Evolutionary conservation across 805 yeast species (phyloP).

Genomic region (Suhomyces xylopsoci): DNA sequence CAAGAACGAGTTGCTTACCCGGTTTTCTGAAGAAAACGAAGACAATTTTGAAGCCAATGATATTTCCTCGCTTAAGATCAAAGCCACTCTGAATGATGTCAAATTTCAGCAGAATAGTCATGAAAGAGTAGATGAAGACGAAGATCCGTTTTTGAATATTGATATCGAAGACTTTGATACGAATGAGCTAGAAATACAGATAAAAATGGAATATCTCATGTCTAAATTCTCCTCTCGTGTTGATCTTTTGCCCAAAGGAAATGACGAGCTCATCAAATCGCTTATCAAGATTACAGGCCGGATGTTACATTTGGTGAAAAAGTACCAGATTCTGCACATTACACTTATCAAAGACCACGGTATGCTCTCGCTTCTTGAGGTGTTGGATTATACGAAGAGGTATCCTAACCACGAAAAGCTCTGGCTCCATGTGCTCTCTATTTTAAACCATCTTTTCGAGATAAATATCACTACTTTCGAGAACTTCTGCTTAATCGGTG

Average conservation of each 20-base stretch:
- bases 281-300: conserved; percentile 35
- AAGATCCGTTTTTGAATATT: conserved; percentile 38
- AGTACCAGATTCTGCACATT: conserved; percentile 39
- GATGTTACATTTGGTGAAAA: conserved; percentile 36
- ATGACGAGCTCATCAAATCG: conserved; percentile 28
- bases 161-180: conserved; percentile 40
- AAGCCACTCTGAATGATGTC: neutral
- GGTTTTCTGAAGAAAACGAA: conserved; percentile 27
- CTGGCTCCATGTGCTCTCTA: conserved; percentile 37
- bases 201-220: conserved; percentile 37
- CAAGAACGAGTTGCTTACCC: conserved; percentile 29
- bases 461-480: conserved; percentile 31
- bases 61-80: neutral
- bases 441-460: conserved; percentile 34
- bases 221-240: conserved; percentile 31
- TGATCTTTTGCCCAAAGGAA: conserved; percentile 26
- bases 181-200: conserved; percentile 39
- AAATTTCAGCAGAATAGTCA: neutral
- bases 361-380: conserved; percentile 35
- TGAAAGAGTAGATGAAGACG: conserved; percentile 18
- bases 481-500: conserved; percentile 42
- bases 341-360: conserved; percentile 43
- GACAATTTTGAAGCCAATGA: conserved; percentile 14
- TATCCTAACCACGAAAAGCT: conserved; percentile 29
- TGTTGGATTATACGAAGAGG: conserved; percentile 30